A percentile compares a stretch with the other conserved stretches of the same genome.
These are phyloP conservation scores for Anthracocystis setariae DNA, from an alignment of 1,284 basidiomycete species.

Conservation along the genomic window DNA sequence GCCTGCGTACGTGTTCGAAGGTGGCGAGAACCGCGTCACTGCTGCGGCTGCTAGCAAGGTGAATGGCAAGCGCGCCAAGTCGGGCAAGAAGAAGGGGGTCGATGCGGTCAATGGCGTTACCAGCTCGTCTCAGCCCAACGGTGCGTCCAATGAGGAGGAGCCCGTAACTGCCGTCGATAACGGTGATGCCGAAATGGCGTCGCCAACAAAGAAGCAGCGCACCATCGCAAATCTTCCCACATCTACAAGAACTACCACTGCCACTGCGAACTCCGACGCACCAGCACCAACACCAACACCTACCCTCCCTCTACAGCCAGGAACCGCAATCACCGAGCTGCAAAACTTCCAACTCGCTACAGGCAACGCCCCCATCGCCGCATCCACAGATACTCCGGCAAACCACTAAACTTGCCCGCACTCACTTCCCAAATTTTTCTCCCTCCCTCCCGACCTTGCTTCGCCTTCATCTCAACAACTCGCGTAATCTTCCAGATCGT, in stretches of 20 bases:
- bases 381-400: constrained; percentile 36
- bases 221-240: constrained; percentile 12
- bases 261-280: neutral
- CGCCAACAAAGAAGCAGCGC: constrained; percentile 47
- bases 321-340: constrained; percentile 39
- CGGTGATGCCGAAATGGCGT: constrained; percentile 37
- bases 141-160: constrained; percentile 3
- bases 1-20: constrained; percentile 83
- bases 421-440: no score
- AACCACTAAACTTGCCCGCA: constrained; percentile 17
- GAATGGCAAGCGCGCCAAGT: constrained; percentile 80
- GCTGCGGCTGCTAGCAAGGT: constrained; percentile 76
- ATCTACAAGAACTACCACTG: neutral
- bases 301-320: constrained; percentile 43
- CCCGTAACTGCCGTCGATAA: constrained; percentile 25
- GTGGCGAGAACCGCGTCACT: constrained; percentile 69
- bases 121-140: constrained; percentile 11
- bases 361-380: constrained; percentile 39
- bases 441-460: no score
- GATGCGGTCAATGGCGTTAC: constrained; percentile 4
- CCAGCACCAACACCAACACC: constrained; percentile 17
- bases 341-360: constrained; percentile 54
- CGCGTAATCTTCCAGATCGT: no score
- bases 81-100: constrained; percentile 71
- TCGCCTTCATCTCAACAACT: no score